These are phyloP conservation scores for Pseudocercospora vitis DNA, from an alignment of 2,329 filamentous ascomycete species.

Conservation along the genomic window DNA sequence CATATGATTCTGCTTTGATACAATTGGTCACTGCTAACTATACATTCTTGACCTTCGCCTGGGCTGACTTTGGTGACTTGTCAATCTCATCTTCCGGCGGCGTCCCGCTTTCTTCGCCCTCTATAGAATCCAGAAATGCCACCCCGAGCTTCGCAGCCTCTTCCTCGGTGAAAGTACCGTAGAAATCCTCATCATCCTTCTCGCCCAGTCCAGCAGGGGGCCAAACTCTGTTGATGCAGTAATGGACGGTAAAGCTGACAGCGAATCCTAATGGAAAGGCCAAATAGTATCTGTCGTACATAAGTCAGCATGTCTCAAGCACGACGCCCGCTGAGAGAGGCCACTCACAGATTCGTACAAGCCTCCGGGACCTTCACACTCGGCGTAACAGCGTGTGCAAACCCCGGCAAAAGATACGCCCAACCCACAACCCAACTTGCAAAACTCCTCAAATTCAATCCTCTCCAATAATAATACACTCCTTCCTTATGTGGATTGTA, in stretches of 20 bases:
- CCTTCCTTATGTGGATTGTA: slow-evolving; percentile 41
- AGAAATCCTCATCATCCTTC: slow-evolving; percentile 39
- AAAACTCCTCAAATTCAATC: slow-evolving; percentile 49
- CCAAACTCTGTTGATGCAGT: slow-evolving; percentile 35
- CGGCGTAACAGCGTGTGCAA: slow-evolving; percentile 48
- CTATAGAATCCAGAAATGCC: slow-evolving; percentile 20
- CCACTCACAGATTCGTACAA: slow-evolving; percentile 37
- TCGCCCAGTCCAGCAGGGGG: slow-evolving; percentile 37
- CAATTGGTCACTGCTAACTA: not conserved
- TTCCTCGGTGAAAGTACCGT: slow-evolving; percentile 37
- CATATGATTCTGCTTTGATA: not conserved
- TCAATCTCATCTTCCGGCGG: slow-evolving; percentile 5
- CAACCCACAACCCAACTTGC: slow-evolving; percentile 43
- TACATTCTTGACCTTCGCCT: slow-evolving; percentile 3
- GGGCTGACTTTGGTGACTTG: slow-evolving; percentile 5
- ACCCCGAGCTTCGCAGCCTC: slow-evolving; percentile 29
- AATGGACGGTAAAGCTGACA: slow-evolving; percentile 42
- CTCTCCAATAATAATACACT: slow-evolving; percentile 47
- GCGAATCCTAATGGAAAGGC: slow-evolving; percentile 44
- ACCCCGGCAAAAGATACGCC: slow-evolving; percentile 31
- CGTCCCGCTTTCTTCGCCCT: slow-evolving; percentile 11
- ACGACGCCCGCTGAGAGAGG: not conserved
- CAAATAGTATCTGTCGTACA: slow-evolving; percentile 43
- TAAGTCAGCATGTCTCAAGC: not conserved
- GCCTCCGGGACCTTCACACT: slow-evolving; percentile 40